A percentile compares a stretch with the other conserved stretches of the same genome.
phyloP scores from a whole-genome alignment of 257 asterid species.

The Craterostigma plantagineum region DNA sequence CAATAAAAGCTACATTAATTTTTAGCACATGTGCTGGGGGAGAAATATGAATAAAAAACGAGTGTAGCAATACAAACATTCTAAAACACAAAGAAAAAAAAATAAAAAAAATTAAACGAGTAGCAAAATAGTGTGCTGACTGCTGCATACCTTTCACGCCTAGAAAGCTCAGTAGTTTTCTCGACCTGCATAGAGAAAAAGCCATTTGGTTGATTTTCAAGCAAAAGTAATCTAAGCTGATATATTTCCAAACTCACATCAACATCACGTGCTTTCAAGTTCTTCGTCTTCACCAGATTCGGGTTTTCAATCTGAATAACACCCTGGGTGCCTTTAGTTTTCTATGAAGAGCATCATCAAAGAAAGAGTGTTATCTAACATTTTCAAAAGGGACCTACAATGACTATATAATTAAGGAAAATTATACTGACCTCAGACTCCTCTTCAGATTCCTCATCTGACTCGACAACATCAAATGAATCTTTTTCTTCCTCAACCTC shows the following conservation, averaged over 20 bases:
- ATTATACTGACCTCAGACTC: conserved; percentile 33
- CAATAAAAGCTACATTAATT: too few relatives aligned
- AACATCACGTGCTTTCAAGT: conserved; percentile 50
- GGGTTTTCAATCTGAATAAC: conserved; percentile 65
- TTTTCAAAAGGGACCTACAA: background rate
- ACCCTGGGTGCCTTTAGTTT: conserved; percentile 54
- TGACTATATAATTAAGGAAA: background rate
- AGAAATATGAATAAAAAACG: background rate
- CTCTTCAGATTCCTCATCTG: conserved; percentile 55
- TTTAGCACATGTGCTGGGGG: too few relatives aligned
- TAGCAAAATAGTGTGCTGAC: background rate
- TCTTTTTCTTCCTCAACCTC: conserved; percentile 41
- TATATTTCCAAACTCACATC: conserved; percentile 27
- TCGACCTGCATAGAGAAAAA: conserved; percentile 28
- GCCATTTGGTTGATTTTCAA: background rate
- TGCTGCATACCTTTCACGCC: conserved; percentile 59
- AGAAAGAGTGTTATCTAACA: background rate
- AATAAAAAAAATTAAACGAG: background rate
- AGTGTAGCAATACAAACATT: background rate
- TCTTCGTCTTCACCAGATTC: conserved; percentile 57
- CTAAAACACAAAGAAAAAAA: background rate
- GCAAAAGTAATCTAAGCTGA: background rate
- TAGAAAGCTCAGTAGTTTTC: conserved; percentile 69
- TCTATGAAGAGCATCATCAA: conserved; percentile 19
- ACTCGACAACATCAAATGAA: conserved; percentile 48